Evolutionary conservation across 441 rosid genomes (phyloP), one percentile per base, ranked within the genome.

Genomic region (Metrosideros polymorpha): DNA sequence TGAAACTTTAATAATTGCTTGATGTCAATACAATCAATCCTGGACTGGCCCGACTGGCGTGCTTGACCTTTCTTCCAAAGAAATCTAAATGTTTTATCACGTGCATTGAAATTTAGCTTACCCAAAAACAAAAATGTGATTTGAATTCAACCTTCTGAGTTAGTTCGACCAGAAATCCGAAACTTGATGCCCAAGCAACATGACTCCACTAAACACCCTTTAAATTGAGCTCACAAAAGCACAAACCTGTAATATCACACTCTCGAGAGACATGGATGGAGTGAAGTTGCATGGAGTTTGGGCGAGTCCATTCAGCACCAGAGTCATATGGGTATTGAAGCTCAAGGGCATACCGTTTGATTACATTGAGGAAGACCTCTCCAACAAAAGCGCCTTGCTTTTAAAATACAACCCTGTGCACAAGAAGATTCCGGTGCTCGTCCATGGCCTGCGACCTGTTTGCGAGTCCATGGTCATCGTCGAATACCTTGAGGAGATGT

Each of bases 401-500:
- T 57, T 91, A 49, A 84, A 90, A 53, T 89, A 90, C 27, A 92
- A 93, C 79, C 89, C 89, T 5, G 82, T 89, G 27, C 54, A 83
- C 71, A 89, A 86, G 82, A 56, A 89, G 54, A 61, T 88, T 45
- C 91, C 91, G 1, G 86, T 88, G 24, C 90, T 88, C 9, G 82
- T 87, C 32, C 90, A 90, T 56, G 85, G 59, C 6, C 85, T 53
- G 32, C 86, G 89, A 18, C 83, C 89, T 30, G 83, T 92, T 35
- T 88, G 87, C 22, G 95, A 93, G 82, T 94, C 96, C 82, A 89
- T 88, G 87, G 75, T 91, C 19, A 91, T 94, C 10, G 22, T 93
- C 52, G 92, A 94, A 47, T 93, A 94, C 82, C 85, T 93, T 6
- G 95, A 92, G 22, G 91, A 92, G 83, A 89, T 85, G 1, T 94